Conservation (phyloP, 169 alveolate species). For the Besnoitia besnoiti region DNA sequence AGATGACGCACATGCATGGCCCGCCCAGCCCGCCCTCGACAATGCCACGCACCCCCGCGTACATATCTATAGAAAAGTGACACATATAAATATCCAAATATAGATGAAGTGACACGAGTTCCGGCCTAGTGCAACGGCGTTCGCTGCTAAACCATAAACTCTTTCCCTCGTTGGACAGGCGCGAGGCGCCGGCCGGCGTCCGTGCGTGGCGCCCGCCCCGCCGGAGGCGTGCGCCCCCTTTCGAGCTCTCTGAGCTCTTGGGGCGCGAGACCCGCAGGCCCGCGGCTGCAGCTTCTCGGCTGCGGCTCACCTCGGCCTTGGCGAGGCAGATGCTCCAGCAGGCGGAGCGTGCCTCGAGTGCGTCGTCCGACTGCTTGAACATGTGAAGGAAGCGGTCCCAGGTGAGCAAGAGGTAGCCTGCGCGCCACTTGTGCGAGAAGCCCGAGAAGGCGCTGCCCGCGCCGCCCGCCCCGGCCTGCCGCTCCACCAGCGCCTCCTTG, state of each 20-base stretch:
- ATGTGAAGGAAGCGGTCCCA: slow-evolving; percentile 24
- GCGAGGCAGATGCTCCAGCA: neutral
- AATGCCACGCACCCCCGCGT: too few species aligned
- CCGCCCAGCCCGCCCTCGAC: too few species aligned
- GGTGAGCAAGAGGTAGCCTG: slow-evolving; percentile 17
- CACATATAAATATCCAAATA: too few species aligned
- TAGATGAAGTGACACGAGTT: too few species aligned
- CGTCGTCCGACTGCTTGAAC: neutral
- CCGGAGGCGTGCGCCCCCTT: too few species aligned
- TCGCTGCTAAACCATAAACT: too few species aligned
- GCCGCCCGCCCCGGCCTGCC: slow-evolving; percentile 19
- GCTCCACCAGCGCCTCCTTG: neutral
- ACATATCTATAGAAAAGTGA: too few species aligned
- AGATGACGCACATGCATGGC: too few species aligned
- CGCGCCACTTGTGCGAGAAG: neutral
- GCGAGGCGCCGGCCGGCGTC: too few species aligned
- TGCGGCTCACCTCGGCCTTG: neutral
- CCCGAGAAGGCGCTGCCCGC: neutral
- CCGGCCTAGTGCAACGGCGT: too few species aligned
- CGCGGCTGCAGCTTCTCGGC: neutral
- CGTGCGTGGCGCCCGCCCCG: too few species aligned
- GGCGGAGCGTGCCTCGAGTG: neutral
- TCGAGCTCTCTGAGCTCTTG: neutral
- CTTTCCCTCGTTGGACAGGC: too few species aligned
- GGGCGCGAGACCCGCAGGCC: neutral